phyloP scores from a whole-genome alignment of 164 flowering plant species.

The Magnolia sinica region DNA sequence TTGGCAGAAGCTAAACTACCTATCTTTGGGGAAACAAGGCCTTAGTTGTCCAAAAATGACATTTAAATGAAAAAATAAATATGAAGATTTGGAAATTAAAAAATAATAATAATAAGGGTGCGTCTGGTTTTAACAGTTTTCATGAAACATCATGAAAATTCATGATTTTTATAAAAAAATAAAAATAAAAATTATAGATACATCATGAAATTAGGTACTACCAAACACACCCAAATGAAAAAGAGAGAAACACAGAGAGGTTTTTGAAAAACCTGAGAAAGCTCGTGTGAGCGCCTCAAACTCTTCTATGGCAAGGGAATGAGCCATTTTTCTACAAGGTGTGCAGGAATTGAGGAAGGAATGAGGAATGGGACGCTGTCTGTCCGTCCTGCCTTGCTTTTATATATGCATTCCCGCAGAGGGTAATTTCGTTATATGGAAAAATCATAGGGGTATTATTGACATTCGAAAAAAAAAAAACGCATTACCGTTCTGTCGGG shows the following conservation, averaged over 20 bases:
- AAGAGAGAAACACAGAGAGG: neutral
- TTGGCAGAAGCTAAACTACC: too few species aligned
- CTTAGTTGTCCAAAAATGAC: too few species aligned
- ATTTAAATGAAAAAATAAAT: too few species aligned
- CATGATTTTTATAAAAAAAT: neutral
- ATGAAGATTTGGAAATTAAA: too few species aligned
- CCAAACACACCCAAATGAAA: neutral
- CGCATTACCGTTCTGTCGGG: neutral
- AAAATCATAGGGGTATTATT: neutral
- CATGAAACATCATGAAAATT: too few species aligned
- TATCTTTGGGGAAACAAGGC: too few species aligned
- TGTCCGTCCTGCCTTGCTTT: neutral
- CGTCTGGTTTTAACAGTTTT: neutral
- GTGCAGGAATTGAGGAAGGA: neutral
- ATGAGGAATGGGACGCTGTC: neutral
- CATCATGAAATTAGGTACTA: neutral
- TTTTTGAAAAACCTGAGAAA: constrained; percentile 7
- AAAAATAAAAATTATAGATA: neutral
- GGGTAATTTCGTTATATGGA: neutral
- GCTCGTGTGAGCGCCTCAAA: constrained; percentile 10
- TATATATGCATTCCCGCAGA: neutral
- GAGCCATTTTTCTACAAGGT: neutral
- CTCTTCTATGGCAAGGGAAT: neutral
- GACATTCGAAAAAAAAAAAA: neutral
- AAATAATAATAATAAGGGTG: too few species aligned